A percentile compares a stretch with the other conserved stretches of the same genome.
Conservation (phyloP, 768 basidiomycete species). For the Boletus huronensis region DNA sequence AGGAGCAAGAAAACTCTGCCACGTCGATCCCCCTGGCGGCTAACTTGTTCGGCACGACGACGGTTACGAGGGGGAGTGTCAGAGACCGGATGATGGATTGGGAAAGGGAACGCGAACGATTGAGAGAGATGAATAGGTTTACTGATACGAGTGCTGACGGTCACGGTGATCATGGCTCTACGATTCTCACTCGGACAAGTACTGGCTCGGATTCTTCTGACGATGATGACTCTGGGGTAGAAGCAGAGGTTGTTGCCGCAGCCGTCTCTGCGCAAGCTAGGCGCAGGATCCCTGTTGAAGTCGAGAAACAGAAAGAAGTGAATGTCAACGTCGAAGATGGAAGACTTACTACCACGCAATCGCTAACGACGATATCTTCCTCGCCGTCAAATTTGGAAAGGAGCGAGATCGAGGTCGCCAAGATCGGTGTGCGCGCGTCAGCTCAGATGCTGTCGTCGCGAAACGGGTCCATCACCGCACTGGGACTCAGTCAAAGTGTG, state of each 20-base stretch:
- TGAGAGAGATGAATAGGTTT: slow-evolving; percentile 64
- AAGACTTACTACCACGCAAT: slow-evolving; percentile 10
- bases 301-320: slow-evolving; percentile 1
- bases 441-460: slow-evolving; percentile 27
- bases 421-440: slow-evolving; percentile 25
- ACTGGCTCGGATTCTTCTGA: slow-evolving; percentile 21
- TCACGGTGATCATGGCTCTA: slow-evolving; percentile 36
- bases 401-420: slow-evolving; percentile 31
- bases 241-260: slow-evolving; percentile 27
- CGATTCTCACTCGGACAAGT: slow-evolving; percentile 16
- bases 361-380: slow-evolving; percentile 17
- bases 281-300: not conserved
- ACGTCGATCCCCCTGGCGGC: slow-evolving; percentile 10
- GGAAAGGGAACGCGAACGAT: slow-evolving; percentile 66
- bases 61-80: slow-evolving; percentile 32
- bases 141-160: slow-evolving; percentile 50
- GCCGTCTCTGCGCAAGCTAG: slow-evolving; percentile 11
- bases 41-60: slow-evolving; percentile 18
- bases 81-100: slow-evolving; percentile 69
- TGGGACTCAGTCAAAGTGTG: slow-evolving; percentile 8
- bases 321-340: not conserved
- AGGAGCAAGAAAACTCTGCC: slow-evolving; percentile 9
- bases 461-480: slow-evolving; percentile 22
- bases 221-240: slow-evolving; percentile 25
- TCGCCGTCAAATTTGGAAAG: slow-evolving; percentile 24